A percentile compares a stretch with the other conserved stretches of the same genome.
phyloP scores from a whole-genome alignment of 2,329 filamentous ascomycete genomes.

The Penicillium aurantiogriseum region DNA sequence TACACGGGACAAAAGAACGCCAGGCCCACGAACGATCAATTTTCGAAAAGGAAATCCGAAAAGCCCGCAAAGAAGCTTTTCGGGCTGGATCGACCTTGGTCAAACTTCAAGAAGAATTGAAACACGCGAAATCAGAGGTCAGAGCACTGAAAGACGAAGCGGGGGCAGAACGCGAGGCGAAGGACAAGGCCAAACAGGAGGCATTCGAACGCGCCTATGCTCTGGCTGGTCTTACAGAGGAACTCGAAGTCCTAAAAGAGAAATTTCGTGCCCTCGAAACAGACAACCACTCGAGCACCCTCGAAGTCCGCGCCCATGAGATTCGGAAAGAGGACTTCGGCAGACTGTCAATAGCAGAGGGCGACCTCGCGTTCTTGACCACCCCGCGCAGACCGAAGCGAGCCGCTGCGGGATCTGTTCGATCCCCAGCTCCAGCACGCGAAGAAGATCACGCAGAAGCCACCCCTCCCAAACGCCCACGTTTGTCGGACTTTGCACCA shows the following conservation, averaged over 20 bases:
- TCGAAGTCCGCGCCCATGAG: slow-evolving; percentile 36
- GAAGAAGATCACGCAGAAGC: slow-evolving; percentile 18
- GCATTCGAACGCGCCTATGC: slow-evolving; percentile 49
- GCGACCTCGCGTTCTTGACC: slow-evolving; percentile 34
- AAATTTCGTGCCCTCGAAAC: slow-evolving; percentile 41
- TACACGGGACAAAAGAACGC: slow-evolving; percentile 52
- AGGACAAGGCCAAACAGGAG: slow-evolving; percentile 48
- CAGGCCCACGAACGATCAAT: slow-evolving; percentile 48
- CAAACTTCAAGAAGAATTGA: slow-evolving; percentile 54
- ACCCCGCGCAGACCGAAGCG: slow-evolving; percentile 37
- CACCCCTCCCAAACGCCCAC: slow-evolving; percentile 37
- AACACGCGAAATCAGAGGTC: slow-evolving; percentile 44
- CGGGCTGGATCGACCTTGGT: slow-evolving; percentile 55
- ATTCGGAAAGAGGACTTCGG: slow-evolving; percentile 29
- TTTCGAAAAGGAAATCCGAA: slow-evolving; percentile 58
- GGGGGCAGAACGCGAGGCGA: slow-evolving; percentile 48
- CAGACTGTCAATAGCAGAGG: slow-evolving; percentile 31
- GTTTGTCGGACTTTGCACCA: slow-evolving; percentile 33
- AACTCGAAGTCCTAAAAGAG: slow-evolving; percentile 45
- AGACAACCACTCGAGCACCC: slow-evolving; percentile 33
- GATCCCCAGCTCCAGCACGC: slow-evolving; percentile 16
- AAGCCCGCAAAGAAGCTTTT: slow-evolving; percentile 57
- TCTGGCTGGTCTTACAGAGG: slow-evolving; percentile 46
- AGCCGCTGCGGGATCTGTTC: slow-evolving; percentile 30
- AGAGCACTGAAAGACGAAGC: slow-evolving; percentile 55